Base-by-base conservation (phyloP, 192 early-diverging fungal species). In the Funneliformis geosporum region DNA sequence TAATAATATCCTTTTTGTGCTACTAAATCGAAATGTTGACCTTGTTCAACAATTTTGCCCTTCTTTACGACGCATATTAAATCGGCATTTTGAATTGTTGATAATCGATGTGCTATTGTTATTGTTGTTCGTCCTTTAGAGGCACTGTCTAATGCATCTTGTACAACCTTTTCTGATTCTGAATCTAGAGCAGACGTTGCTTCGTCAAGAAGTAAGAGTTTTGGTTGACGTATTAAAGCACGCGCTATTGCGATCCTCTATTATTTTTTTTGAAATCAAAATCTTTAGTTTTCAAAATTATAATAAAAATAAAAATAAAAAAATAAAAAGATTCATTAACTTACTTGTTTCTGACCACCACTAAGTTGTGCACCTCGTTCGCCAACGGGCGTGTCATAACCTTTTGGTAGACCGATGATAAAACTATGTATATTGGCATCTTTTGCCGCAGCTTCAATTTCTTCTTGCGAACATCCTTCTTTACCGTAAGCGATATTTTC, bases 401-500 rank as follows among this genome's bases (percentile, higher is more conserved):
- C 89, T 50, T 91, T 86, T 0, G 88, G 88, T 55, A 91, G 79
- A 8, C 84, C 81, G 18, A 60, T 38, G 28, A 92, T 79, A 79
- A 92, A 92, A 40, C 79, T 78, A 73, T 92, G 88, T 73, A 90
- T 90, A 83, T 92, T 91, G 65, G 92, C 89, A 60, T 80, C 55
- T 68, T 82, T 89, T n/a, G 87, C 87, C 1, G 85, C 92, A 1
- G 71, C 80, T 80, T 89, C 88, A n/a, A 94, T 86, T 70, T 93
- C 87, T 47, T 83, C 80, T 65, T 89, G 83, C 8, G 92, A 84
- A 39, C 67, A 69, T 4, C 81, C 82, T 14, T 80, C 77, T 0
- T 86, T 80, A 38, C 91, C 92, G 81, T 94, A 97, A 8, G 85
- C 86, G 69, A 98, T 96, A 88, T 98, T 98, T 18, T 97, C 95